Conservation (phyloP, 73 alveolate species). For the Paramecium bursaria region DNA sequence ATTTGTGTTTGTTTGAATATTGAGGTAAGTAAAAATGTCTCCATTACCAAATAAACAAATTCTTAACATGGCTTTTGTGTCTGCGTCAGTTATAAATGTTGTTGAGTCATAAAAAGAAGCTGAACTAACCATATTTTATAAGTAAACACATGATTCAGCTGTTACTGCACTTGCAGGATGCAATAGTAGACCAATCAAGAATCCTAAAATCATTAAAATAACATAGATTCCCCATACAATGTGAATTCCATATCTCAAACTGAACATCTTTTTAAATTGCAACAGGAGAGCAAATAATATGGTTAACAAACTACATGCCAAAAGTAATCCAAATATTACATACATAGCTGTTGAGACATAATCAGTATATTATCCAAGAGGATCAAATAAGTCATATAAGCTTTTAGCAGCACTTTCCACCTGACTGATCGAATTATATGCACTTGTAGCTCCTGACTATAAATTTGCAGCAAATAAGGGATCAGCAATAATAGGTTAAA, state of each 20-base stretch:
- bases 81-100: not conserved
- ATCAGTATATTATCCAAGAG: not conserved
- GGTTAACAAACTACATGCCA: conserved; percentile 12
- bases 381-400: conserved; percentile 10
- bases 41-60: not conserved
- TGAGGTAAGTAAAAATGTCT: not conserved
- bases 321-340: conserved; percentile 28
- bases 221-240: conserved; percentile 48
- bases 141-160: conserved; percentile 38
- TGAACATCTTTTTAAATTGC: not conserved
- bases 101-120: too few species aligned
- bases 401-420: conserved; percentile 3
- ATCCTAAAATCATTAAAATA: conserved; percentile 38
- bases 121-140: too few species aligned
- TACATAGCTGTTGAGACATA: conserved; percentile 1
- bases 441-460: not conserved
- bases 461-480: not conserved
- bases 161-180: conserved; percentile 36
- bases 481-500: not conserved
- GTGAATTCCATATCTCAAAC: conserved; percentile 22
- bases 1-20: not conserved
- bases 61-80: not conserved
- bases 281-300: not conserved
- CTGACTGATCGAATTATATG: not conserved
- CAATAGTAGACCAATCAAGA: not conserved